Base-by-base conservation (phyloP, 768 basidiomycete genomes). In the Panaeolus cyanescens region DNA sequence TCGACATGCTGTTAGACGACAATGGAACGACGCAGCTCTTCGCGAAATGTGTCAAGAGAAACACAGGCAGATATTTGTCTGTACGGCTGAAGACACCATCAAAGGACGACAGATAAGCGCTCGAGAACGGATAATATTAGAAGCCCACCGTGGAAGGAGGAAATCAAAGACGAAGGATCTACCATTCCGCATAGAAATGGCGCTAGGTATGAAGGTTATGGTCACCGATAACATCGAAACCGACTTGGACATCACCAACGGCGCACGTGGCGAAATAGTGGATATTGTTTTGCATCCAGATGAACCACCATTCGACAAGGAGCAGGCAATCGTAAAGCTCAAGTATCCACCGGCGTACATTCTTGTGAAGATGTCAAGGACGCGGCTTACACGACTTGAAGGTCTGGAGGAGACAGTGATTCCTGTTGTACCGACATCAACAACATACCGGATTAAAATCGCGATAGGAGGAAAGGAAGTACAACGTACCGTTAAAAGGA, bases 211-310 rank as follows among this genome's bases (percentile, higher is more conserved):
- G 75, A 71, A 74, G 53, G 75, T 77, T 0, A 74, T 81, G 74
- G 74, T 80, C 0, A 78, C 73, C 1, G 54, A 40, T 2, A 80
- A 81, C 36, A 58, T 82, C 0, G 71, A 77, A n/a, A 80, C 76
- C 0, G 76, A 80, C 28, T 63, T 75, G 0, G 79, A 80, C 33
- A 54, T 82, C 0, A 72, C 79, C 0, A 82, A 81, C 54, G 76
- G 81, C 0, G 65, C 76, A 0, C 25, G 71, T 1, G 77, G 77
- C 0, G 62, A 64, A 12, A 72, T 79, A 1, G 60, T 68, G 0
- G 71, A 70, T 33, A 78, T 79, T n/a, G 55, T 77, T 0, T 64
- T 80, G 0, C 58, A 79, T 66, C 66, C 66, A 1, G 67, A 73
- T 0, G 72, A 79, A 58, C 64, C 66, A 6, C 12, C 45, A 2